Percentiles rank a stretch among this genome's conserved stretches.
These are phyloP conservation scores for Malassezia sympodialis DNA, from an alignment of 1,284 basidiomycete genomes.

Conservation along the genomic window DNA sequence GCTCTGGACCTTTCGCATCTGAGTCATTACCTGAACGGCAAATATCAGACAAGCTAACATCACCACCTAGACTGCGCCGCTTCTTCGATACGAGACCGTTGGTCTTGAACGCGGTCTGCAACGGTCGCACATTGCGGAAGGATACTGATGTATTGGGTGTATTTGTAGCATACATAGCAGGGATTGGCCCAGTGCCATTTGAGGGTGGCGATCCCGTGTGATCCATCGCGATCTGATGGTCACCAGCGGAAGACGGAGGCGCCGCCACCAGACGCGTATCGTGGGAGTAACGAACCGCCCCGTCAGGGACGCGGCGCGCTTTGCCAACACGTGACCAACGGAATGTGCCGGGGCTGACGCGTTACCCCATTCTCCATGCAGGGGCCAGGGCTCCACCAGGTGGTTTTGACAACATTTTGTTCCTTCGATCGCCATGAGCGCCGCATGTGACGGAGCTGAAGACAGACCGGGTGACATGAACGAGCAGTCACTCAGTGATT, in stretches of 20 bases:
- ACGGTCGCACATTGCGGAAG: slow-evolving; percentile 50
- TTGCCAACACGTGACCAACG: neutral
- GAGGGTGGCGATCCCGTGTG: neutral
- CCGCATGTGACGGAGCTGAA: neutral
- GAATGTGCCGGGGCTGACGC: neutral
- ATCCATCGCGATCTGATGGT: neutral
- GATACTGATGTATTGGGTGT: slow-evolving; percentile 43
- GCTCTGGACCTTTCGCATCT: neutral
- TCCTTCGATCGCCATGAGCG: neutral
- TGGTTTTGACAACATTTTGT: neutral
- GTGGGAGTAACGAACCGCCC: neutral
- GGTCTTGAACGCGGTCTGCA: slow-evolving; percentile 50
- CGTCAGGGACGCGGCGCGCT: neutral
- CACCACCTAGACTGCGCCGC: neutral
- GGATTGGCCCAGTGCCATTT: neutral
- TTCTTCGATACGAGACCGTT: slow-evolving; percentile 50
- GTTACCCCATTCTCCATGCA: neutral
- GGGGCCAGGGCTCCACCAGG: neutral
- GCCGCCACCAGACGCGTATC: neutral
- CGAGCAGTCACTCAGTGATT: neutral
- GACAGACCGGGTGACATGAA: neutral
- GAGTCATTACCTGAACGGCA: neutral
- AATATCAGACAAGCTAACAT: neutral
- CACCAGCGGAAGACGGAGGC: neutral
- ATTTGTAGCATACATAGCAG: neutral